Base-by-base conservation (phyloP, 371 early-diverging fungal species). In the Chytridium lagenaria region DNA sequence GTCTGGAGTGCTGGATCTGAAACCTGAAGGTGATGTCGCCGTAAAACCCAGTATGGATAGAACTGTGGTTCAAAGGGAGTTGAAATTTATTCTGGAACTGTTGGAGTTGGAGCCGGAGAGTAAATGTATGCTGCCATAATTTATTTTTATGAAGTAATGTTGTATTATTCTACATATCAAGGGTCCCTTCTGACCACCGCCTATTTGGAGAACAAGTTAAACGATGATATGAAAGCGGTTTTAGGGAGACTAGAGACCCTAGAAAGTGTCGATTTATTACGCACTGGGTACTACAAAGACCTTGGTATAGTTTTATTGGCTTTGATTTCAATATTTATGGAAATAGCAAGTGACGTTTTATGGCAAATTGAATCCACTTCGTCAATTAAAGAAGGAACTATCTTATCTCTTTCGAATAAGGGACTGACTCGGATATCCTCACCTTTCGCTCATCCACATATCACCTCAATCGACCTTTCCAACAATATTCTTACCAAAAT, bases 31-130 rank as follows among this genome's bases (percentile, higher is more conserved):
- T n/a, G n/a, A n/a, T n/a, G n/a, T n/a, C n/a, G n/a, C n/a, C n/a
- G n/a, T n/a, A n/a, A n/a, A n/a, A n/a, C n/a, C n/a, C n/a, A n/a
- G n/a, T n/a, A n/a, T n/a, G n/a, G n/a, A n/a, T n/a, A n/a, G n/a
- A n/a, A n/a, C n/a, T n/a, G n/a, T n/a, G n/a, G n/a, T n/a, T n/a
- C n/a, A n/a, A n/a, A n/a, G 83, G 33, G 94, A 95, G 74, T 84
- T 92, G 39, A 72, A 82, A 16, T 81, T 83, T 16, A 85, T 96
- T 22, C 82, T 89, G 36, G 97, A 96, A 73, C 81, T 97, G 51
- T 64, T 91, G 7, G 95, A 95, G 28, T 51, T 94, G 34, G 98
- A 96, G 71, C 95, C 95, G 0, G 91, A 93, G 39, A 89, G 92
- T 76, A 93, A 93, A 86, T 94, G 97, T 90, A 86, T 80, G 85